Percentiles rank a stretch among this genome's conserved stretches.
Conservation (phyloP, 805 yeast species). For the Priceomyces haplophilus region DNA sequence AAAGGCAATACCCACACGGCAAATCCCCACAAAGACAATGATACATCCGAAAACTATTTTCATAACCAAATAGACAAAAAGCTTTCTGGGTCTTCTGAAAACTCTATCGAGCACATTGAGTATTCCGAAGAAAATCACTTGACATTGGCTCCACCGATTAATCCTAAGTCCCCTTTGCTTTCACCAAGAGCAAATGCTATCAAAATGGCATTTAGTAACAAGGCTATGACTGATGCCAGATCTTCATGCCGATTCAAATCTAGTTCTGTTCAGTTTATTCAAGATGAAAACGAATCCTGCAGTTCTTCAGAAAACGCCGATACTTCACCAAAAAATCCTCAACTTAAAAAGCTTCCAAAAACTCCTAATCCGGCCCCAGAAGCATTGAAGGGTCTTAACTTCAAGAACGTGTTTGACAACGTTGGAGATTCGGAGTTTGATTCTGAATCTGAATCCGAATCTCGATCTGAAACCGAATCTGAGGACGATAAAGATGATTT, state of each 20-base stretch:
- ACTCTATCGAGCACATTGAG: conserved; percentile 8
- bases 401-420: conserved; percentile 30
- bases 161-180: conserved; percentile 13
- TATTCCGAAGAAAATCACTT: not conserved
- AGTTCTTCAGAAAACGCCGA: conserved; percentile 23
- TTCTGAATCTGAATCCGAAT: conserved; percentile 19
- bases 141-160: not conserved
- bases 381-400: conserved; percentile 25
- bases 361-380: conserved; percentile 37
- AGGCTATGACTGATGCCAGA: conserved; percentile 33
- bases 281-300: conserved; percentile 17
- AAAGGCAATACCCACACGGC: conserved; percentile 7
- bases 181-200: conserved; percentile 41
- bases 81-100: not conserved
- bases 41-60: conserved; percentile 4
- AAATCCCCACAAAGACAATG: not conserved
- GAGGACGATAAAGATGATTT: conserved; percentile 24
- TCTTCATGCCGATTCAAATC: not conserved
- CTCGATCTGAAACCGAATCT: too few species aligned
- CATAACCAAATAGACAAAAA: not conserved
- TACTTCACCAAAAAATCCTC: conserved; percentile 33
- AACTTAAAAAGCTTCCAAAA: conserved; percentile 35
- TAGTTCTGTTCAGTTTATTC: conserved; percentile 20
- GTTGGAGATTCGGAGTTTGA: conserved; percentile 19
- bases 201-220: conserved; percentile 41